Percentiles rank a stretch among this genome's conserved stretches.
These are phyloP conservation scores for Dioscorea dumetorum DNA, from an alignment of 106 monocot species.

Conservation along the genomic window DNA sequence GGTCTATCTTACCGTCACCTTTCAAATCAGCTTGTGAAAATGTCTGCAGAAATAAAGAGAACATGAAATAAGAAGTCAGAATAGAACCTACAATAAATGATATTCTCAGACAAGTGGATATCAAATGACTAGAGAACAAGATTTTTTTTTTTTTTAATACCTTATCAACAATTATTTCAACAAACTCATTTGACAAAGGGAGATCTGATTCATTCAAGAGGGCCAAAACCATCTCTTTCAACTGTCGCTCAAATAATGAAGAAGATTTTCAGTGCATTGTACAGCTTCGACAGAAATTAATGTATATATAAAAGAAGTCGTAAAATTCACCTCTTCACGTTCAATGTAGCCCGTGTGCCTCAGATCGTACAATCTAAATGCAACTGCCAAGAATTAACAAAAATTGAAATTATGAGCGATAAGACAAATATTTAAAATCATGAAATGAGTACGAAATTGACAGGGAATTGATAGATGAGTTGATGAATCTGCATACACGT, in stretches of 20 bases:
- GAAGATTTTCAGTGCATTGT: too few relatives aligned
- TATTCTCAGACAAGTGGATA: too few relatives aligned
- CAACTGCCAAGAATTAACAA: slow-evolving; percentile 36
- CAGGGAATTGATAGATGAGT: too few relatives aligned
- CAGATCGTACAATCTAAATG: slow-evolving; percentile 70
- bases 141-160: slow-evolving; percentile 3
- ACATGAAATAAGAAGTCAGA: too few relatives aligned
- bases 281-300: too few relatives aligned
- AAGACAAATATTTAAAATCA: too few relatives aligned
- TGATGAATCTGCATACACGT: slow-evolving; percentile 37
- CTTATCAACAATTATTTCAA: slow-evolving; percentile 56
- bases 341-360: slow-evolving; percentile 67
- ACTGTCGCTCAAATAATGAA: slow-evolving; percentile 18
- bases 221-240: slow-evolving; percentile 94
- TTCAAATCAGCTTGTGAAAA: slow-evolving; percentile 31
- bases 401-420: background rate
- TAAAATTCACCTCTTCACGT: slow-evolving; percentile 43
- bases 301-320: background rate
- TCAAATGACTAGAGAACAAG: too few relatives aligned
- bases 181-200: slow-evolving; percentile 57
- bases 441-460: too few relatives aligned
- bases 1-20: slow-evolving; percentile 37
- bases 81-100: too few relatives aligned
- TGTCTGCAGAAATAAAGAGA: slow-evolving; percentile 16
- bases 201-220: slow-evolving; percentile 81